Evolutionary conservation across 2,329 filamentous ascomycete species (phyloP), one percentile per base, ranked within the genome.

Genomic region (Fusarium concolor): DNA sequence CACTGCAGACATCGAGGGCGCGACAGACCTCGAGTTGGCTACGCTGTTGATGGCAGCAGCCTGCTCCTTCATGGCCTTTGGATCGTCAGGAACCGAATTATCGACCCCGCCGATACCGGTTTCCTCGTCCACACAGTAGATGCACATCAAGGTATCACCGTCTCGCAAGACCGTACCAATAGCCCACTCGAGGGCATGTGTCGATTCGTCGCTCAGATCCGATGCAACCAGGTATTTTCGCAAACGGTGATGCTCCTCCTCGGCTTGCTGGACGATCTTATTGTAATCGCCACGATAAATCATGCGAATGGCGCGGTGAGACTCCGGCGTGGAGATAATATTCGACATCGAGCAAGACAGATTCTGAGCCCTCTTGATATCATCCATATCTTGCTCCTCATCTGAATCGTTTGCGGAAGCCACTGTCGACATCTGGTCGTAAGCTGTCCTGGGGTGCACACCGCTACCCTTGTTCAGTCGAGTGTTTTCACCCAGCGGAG

Each of bases 171-270:
- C 94, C 0, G 95, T 98, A 10, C 96, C 96, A 56, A 99, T 94
- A 0, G 95, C 96, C 96, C 96, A 99, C 78, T 99, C 96, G 31
- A 99, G 84, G 2, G 96, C 96, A 77, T 98, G 96, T 9, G 93
- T 92, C 6, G 95, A 94, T 80, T 99, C 96, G 37, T 96, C 92
- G 71, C 94, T 97, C 5, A 98, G 82, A 78, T 99, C 96, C 0
- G 93, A 97, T 5, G 96, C 95, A n/a, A 97, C 94, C 17, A 99
- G 83, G 76, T 98, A 99, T 74, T 96, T 96, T 53, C 96, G 88
- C 63, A 95, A 87, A 53, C 92, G 88, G 49, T 92, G 89, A 49
- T 92, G 86, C 52, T 93, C 92, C 14, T 93, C 91, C 57, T 94
- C 90, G 0, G 92, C 92, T 74, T 94, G 89, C 68, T 90, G 86